These are phyloP conservation scores for Monilinia fructigena DNA, from an alignment of 2,329 filamentous ascomycete genomes.

Conservation along the genomic window DNA sequence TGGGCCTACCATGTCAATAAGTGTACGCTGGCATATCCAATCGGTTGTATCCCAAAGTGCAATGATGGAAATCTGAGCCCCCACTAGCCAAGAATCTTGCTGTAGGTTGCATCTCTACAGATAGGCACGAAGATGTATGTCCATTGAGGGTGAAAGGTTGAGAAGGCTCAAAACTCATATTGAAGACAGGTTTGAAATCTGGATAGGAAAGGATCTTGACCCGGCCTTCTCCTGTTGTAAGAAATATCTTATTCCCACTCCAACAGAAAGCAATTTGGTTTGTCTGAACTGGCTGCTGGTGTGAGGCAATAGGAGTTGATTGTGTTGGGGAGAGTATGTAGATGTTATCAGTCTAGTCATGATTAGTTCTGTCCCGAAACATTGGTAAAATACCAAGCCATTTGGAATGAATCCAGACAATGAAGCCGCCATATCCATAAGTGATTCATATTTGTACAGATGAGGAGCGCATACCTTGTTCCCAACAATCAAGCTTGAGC, in stretches of 20 bases:
- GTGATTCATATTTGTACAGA: not conserved
- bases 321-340: constrained; percentile 62
- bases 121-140: constrained; percentile 71
- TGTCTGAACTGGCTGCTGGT: constrained; percentile 62
- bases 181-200: constrained; percentile 54
- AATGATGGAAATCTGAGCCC: constrained; percentile 72
- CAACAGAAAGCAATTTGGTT: constrained; percentile 76
- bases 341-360: constrained; percentile 56
- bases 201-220: constrained; percentile 70
- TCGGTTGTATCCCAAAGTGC: constrained; percentile 75
- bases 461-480: constrained; percentile 60
- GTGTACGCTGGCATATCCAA: constrained; percentile 72
- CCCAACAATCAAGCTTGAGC: constrained; percentile 67
- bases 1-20: constrained; percentile 66
- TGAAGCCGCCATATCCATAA: not conserved
- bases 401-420: not conserved
- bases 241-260: constrained; percentile 67
- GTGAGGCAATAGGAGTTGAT: constrained; percentile 54
- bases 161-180: constrained; percentile 46
- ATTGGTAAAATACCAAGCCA: no score
- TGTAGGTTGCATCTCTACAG: constrained; percentile 67
- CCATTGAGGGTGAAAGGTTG: constrained; percentile 63
- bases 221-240: constrained; percentile 69
- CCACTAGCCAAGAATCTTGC: constrained; percentile 72
- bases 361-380: constrained; percentile 8